These are phyloP conservation scores for Knufia fluminis DNA, from an alignment of 2,329 filamentous ascomycete species.

Conservation along the genomic window DNA sequence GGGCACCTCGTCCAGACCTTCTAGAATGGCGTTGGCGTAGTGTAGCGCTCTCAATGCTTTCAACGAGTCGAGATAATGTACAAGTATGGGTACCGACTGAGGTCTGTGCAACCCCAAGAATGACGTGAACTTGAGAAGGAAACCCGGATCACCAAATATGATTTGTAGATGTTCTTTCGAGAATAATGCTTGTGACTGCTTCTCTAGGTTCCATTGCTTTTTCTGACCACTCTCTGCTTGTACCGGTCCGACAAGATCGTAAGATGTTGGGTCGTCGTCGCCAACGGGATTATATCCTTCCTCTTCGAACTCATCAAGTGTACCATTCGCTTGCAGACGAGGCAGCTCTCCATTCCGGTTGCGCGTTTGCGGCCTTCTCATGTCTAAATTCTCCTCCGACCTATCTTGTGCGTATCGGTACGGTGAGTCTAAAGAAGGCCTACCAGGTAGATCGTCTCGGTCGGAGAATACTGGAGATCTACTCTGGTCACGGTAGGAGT, in stretches of 20 bases:
- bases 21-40: constrained; percentile 61
- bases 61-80: constrained; percentile 62
- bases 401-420: not conserved
- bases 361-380: not conserved
- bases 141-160: constrained; percentile 56
- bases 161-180: constrained; percentile 55
- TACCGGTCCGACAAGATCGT: constrained; percentile 29
- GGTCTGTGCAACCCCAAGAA: constrained; percentile 55
- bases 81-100: constrained; percentile 54
- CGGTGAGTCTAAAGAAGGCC: not conserved
- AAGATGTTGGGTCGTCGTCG: constrained; percentile 28
- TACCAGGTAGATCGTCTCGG: not conserved
- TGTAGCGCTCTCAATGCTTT: constrained; percentile 63
- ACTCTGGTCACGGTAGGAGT: constrained; percentile 4
- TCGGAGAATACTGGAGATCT: not conserved
- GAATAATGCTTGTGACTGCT: constrained; percentile 56
- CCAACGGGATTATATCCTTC: constrained; percentile 16
- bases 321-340: constrained; percentile 8
- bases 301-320: not conserved
- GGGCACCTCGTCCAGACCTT: constrained; percentile 48
- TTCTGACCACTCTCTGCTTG: constrained; percentile 20
- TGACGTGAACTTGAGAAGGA: constrained; percentile 56
- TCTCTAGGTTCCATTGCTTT: constrained; percentile 47
- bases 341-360: not conserved
- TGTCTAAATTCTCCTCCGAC: not conserved